These are phyloP conservation scores for Pelargonium australe DNA, from an alignment of 441 rosid genomes.

Conservation along the genomic window DNA sequence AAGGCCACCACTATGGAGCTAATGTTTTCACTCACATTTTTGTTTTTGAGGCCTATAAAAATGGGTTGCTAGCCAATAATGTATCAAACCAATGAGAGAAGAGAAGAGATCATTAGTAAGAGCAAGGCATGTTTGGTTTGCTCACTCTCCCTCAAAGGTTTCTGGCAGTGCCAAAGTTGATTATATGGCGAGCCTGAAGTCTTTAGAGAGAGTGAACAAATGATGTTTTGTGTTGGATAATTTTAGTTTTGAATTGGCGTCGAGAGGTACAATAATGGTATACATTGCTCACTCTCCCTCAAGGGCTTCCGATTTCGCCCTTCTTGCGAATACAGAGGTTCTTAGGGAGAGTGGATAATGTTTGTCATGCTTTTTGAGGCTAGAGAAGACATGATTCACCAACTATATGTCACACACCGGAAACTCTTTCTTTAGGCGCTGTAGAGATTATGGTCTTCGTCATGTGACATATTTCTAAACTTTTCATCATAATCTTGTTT, in stretches of 20 bases:
- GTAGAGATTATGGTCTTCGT: no score
- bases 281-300: conserved; percentile 5
- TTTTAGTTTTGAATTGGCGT: no score
- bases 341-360: not conserved
- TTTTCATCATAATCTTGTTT: no score
- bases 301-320: conserved; percentile 2
- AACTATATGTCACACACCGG: no score
- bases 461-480: no score
- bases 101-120: not conserved
- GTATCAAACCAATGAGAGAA: not conserved
- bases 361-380: not conserved
- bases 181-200: no score
- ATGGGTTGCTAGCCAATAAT: not conserved
- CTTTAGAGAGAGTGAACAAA: no score
- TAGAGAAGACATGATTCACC: no score
- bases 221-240: no score
- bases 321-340: not conserved
- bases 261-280: not conserved
- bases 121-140: not conserved
- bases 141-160: no score
- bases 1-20: not conserved
- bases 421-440: no score
- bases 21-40: not conserved
- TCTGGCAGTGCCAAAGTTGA: no score
- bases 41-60: not conserved